A percentile compares a stretch with the other conserved stretches of the same genome.
phyloP scores from a whole-genome alignment of 805 yeast species.

The Candida anglica region DNA sequence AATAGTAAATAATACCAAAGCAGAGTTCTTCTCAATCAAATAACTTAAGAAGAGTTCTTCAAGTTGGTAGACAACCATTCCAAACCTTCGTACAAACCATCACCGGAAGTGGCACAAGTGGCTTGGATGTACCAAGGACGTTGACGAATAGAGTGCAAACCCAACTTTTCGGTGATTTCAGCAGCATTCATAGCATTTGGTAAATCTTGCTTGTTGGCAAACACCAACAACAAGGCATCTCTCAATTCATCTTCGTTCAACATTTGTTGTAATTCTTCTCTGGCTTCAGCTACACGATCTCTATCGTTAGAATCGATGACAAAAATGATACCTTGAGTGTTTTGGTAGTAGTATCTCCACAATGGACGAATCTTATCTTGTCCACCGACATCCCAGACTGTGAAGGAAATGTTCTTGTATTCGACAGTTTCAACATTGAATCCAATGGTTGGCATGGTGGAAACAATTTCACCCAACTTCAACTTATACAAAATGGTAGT shows the following conservation, averaged over 20 bases:
- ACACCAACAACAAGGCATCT: constrained; percentile 90
- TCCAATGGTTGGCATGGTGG: constrained; percentile 95
- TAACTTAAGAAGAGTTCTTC: constrained; percentile 44
- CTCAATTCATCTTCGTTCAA: constrained; percentile 97
- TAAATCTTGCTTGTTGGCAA: constrained; percentile 98
- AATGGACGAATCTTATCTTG: constrained; percentile 98
- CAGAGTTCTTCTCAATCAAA: not conserved
- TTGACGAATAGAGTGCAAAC: constrained; percentile 94
- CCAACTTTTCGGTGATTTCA: constrained; percentile 95
- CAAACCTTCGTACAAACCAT: constrained; percentile 95
- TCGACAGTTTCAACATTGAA: constrained; percentile 97
- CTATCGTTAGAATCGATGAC: constrained; percentile 98
- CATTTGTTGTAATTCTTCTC: constrained; percentile 98
- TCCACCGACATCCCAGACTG: constrained; percentile 99
- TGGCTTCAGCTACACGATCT: constrained; percentile 96
- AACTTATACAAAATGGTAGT: constrained; percentile 93
- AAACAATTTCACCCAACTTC: constrained; percentile 92
- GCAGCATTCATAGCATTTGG: constrained; percentile 99
- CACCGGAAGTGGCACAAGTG: constrained; percentile 98
- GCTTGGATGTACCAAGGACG: constrained; percentile 99
- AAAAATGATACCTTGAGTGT: constrained; percentile 97
- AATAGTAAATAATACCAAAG: not conserved
- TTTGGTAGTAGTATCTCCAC: constrained; percentile 99
- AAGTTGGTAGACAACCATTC: constrained; percentile 94
- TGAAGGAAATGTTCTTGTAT: constrained; percentile 93